These are phyloP conservation scores for Ogataea saltuana DNA, from an alignment of 805 yeast genomes.

Conservation along the genomic window DNA sequence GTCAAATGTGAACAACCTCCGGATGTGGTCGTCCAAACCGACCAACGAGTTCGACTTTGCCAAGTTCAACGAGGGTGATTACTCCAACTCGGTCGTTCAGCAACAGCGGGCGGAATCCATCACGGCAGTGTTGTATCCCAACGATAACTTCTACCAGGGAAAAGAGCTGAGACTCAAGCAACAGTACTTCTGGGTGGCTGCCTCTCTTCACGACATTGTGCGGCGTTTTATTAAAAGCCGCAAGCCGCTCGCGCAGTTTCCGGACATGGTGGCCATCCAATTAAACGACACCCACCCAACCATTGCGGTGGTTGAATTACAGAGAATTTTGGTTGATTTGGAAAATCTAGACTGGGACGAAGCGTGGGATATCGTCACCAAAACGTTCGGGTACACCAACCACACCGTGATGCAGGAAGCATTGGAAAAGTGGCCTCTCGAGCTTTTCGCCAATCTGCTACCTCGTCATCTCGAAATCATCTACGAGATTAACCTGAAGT, in stretches of 20 bases:
- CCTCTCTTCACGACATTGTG: constrained; percentile 86
- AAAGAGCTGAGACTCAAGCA: constrained; percentile 91
- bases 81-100: constrained; percentile 74
- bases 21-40: constrained; percentile 89
- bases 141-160: constrained; percentile 89
- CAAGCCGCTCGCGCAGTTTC: constrained; percentile 77
- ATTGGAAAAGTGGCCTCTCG: constrained; percentile 92
- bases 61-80: constrained; percentile 90
- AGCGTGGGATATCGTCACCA: constrained; percentile 83
- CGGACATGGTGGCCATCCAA: constrained; percentile 88
- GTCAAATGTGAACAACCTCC: constrained; percentile 78
- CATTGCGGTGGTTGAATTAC: constrained; percentile 84
- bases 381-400: constrained; percentile 87
- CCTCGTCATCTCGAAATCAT: constrained; percentile 92
- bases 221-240: constrained; percentile 82
- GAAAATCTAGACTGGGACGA: constrained; percentile 79
- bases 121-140: constrained; percentile 90
- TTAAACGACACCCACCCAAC: constrained; percentile 96
- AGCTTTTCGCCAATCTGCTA: constrained; percentile 69
- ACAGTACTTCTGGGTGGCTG: constrained; percentile 96
- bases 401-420: constrained; percentile 97
- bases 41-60: constrained; percentile 88
- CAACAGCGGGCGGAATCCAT: constrained; percentile 91
- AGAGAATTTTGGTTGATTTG: constrained; percentile 79
- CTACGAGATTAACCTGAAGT: constrained; percentile 78